These are phyloP conservation scores for Alternaria burnsii DNA, from an alignment of 2,329 filamentous ascomycete genomes.

Conservation along the genomic window DNA sequence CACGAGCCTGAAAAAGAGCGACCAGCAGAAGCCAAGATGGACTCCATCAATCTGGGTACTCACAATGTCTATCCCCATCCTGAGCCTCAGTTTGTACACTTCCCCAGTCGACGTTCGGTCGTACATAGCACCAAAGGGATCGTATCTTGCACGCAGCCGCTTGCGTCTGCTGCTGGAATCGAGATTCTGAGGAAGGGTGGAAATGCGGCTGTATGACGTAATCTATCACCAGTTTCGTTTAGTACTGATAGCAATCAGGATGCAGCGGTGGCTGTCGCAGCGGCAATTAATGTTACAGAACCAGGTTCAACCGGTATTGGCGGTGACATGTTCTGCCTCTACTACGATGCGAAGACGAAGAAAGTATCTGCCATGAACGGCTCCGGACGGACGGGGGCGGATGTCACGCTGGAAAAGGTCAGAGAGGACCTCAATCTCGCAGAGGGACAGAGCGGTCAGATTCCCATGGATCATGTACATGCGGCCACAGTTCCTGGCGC, in stretches of 20 bases:
- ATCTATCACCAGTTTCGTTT: constrained; percentile 2
- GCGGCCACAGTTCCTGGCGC: constrained; percentile 89
- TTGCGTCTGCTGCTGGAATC: constrained; percentile 88
- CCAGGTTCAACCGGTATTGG: constrained; percentile 93
- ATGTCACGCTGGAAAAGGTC: constrained; percentile 74
- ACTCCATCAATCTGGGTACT: constrained; percentile 18
- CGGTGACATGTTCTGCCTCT: constrained; percentile 96
- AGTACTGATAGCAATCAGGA: constrained; percentile 64
- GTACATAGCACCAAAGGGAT: constrained; percentile 94
- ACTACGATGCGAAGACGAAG: constrained; percentile 83
- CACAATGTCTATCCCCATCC: constrained; percentile 59
- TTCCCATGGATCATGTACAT: constrained; percentile 80
- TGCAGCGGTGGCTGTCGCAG: constrained; percentile 94
- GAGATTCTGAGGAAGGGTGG: constrained; percentile 85
- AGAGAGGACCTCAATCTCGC: constrained; percentile 73
- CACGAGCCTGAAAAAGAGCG: constrained; percentile 10
- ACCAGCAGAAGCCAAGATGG: constrained; percentile 3
- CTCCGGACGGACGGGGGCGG: constrained; percentile 80
- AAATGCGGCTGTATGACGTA: constrained; percentile 81
- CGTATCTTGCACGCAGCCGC: constrained; percentile 86
- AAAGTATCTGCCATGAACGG: constrained; percentile 89
- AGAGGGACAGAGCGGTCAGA: constrained; percentile 64
- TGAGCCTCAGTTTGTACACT: constrained; percentile 67
- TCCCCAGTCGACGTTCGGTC: constrained; percentile 84
- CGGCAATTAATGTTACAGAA: constrained; percentile 91